Percentiles rank a stretch among this genome's conserved stretches.
Conservation (phyloP, 345 rosid species). For the Isatis tinctoria region DNA sequence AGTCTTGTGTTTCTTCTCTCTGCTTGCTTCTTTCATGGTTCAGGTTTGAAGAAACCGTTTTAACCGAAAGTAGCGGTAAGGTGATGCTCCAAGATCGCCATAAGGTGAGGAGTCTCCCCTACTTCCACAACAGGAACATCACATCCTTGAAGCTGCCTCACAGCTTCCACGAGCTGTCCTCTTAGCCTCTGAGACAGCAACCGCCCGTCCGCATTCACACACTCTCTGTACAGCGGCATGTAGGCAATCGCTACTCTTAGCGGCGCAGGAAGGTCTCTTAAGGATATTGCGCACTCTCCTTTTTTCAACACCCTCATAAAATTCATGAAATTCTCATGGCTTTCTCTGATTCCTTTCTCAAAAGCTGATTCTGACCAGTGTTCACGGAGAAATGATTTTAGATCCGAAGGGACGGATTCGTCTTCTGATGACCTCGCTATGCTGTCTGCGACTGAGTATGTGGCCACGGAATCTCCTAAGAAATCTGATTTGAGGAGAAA, state of each 20-base stretch:
- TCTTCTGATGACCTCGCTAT: slow-evolving; percentile 85
- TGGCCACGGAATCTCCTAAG: slow-evolving; percentile 73
- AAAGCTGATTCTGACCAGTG: slow-evolving; percentile 93
- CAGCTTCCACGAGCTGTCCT: slow-evolving; percentile 88
- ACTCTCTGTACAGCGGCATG: slow-evolving; percentile 82
- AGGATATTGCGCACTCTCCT: slow-evolving; percentile 62
- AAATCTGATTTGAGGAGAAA: slow-evolving; percentile 83
- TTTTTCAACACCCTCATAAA: slow-evolving; percentile 58
- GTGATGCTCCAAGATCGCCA: slow-evolving; percentile 71
- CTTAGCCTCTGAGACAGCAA: slow-evolving; percentile 75
- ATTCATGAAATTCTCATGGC: slow-evolving; percentile 62
- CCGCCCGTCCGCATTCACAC: slow-evolving; percentile 50
- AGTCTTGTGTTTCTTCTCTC: background rate
- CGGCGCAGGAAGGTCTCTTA: slow-evolving; percentile 71
- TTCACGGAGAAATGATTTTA: slow-evolving; percentile 62
- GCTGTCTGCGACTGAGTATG: slow-evolving; percentile 84
- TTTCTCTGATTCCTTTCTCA: slow-evolving; percentile 64
- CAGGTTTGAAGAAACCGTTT: slow-evolving; percentile 32
- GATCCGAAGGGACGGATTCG: slow-evolving; percentile 66
- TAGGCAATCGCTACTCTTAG: slow-evolving; percentile 77
- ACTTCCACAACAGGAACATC: slow-evolving; percentile 45
- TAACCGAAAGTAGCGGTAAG: slow-evolving; percentile 63
- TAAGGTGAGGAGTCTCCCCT: slow-evolving; percentile 41
- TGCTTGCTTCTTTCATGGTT: background rate
- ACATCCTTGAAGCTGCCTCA: slow-evolving; percentile 65